Evolutionary conservation across 441 rosid species (phyloP), one percentile per base, ranked within the genome.

Genomic region (Bocquillonia castaneifolia): DNA sequence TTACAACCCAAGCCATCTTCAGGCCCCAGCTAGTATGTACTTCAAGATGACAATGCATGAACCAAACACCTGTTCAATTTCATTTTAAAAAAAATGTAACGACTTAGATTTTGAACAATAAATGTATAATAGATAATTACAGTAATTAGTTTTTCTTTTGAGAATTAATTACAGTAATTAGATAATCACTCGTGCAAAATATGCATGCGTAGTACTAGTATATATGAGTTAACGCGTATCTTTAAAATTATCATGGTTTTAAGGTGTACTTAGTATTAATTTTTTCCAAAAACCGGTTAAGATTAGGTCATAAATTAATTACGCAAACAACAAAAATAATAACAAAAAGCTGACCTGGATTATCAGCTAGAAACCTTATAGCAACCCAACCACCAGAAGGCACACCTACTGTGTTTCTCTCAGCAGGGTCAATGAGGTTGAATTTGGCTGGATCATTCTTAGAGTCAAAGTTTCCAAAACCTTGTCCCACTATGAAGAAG

Each of bases 321-420:
- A n/a, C n/a, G n/a, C n/a, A n/a, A n/a, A n/a, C n/a, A n/a, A n/a
- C n/a, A 9, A 2, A 39, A 7, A 2, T 14, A 39, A 34, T 34
- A 7, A 34, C 37, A 8, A 39, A 39, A 8, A 10, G n/a, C 68
- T 17, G 48, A 85, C 88, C 93, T 0, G 94, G 88, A 29, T 85
- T 86, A 54, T 86, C 90, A 0, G 87, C 86, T 0, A 66, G 71
- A 60, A 88, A 86, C 6, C 86, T 81, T 2, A 86, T 70, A 5
- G 85, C 92, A 2, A 80, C 83, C 92, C 92, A 88, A 37, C 94
- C 90, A 29, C 86, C 90, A 0, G 86, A 70, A 0, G 92, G 92
- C 42, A 89, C 84, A 12, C 77, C 83, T 34, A 81, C 68, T 0
- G 94, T 85, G 77, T 88, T 83, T 34, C 90, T 80, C 70, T 85